These are phyloP conservation scores for Ceratocystis smalleyi DNA, from an alignment of 2,329 filamentous ascomycete species.

Conservation along the genomic window DNA sequence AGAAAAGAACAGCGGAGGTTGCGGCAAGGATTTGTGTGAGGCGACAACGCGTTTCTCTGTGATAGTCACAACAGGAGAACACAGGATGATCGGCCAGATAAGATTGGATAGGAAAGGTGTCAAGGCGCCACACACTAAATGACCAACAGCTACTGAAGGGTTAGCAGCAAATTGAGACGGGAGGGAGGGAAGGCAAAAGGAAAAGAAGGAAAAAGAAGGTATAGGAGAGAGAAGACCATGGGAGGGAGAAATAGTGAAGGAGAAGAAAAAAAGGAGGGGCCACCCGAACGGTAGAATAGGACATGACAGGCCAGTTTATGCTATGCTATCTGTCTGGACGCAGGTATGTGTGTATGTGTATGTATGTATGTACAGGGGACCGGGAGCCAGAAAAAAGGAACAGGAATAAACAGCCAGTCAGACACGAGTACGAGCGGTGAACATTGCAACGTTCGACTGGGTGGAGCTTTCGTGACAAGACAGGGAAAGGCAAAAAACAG, in stretches of 20 bases:
- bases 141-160: neutral
- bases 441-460: neutral
- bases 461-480: neutral
- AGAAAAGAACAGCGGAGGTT: neutral
- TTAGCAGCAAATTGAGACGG: neutral
- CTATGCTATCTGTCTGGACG: neutral
- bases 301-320: neutral
- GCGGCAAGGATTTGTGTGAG: neutral
- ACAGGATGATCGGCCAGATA: neutral
- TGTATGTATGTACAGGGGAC: neutral
- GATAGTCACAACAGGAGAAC: neutral
- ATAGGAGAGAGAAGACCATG: neutral
- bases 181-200: neutral
- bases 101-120: constrained; percentile 1
- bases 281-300: neutral
- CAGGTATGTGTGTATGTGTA: neutral
- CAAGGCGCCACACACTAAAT: neutral
- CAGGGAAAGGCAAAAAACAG: neutral
- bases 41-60: neutral
- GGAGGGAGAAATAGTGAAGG: neutral
- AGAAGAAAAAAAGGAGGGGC: constrained; percentile 5
- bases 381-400: neutral
- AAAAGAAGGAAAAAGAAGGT: neutral
- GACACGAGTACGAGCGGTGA: constrained; percentile 3
- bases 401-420: constrained; percentile 3